Percentiles rank a stretch among this genome's conserved stretches.
Conservation (phyloP, 139 green algal species). For the Auxenochlorella protothecoides region DNA sequence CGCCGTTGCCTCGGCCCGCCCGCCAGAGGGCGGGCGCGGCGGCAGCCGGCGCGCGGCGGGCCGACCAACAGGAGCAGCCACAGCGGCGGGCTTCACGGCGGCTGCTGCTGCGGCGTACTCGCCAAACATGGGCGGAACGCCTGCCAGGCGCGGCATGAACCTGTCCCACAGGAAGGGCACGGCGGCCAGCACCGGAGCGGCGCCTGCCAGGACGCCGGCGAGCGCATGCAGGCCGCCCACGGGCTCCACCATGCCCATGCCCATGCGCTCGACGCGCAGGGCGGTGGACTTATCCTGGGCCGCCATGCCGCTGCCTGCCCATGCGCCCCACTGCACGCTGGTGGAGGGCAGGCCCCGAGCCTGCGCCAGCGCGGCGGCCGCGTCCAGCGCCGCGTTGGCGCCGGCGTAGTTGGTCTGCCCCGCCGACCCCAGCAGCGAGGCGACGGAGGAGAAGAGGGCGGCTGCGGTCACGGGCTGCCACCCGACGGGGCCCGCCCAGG, state of each 20-base stretch:
- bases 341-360: too few species aligned
- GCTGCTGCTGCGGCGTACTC: too few species aligned
- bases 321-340: conserved; percentile 81
- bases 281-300: conserved; percentile 30
- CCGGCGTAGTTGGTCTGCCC: conserved; percentile 74
- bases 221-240: conserved; percentile 26
- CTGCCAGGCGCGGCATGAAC: conserved; percentile 17
- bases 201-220: conserved; percentile 13
- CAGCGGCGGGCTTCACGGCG: too few species aligned
- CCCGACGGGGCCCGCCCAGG: neutral
- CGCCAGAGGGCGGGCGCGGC: too few species aligned
- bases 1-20: too few species aligned
- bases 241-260: conserved; percentile 45
- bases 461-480: conserved; percentile 13
- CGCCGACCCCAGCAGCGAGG: conserved; percentile 62
- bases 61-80: too few species aligned
- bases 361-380: neutral
- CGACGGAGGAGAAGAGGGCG: conserved; percentile 72
- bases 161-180: conserved; percentile 29
- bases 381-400: conserved; percentile 64
- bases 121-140: neutral
- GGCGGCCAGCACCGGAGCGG: conserved; percentile 14
- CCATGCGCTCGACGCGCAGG: conserved; percentile 49
- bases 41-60: too few species aligned
- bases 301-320: conserved; percentile 75